These are phyloP conservation scores for Hirsutella rhossiliensis DNA, from an alignment of 2,329 filamentous ascomycete species.

Conservation along the genomic window DNA sequence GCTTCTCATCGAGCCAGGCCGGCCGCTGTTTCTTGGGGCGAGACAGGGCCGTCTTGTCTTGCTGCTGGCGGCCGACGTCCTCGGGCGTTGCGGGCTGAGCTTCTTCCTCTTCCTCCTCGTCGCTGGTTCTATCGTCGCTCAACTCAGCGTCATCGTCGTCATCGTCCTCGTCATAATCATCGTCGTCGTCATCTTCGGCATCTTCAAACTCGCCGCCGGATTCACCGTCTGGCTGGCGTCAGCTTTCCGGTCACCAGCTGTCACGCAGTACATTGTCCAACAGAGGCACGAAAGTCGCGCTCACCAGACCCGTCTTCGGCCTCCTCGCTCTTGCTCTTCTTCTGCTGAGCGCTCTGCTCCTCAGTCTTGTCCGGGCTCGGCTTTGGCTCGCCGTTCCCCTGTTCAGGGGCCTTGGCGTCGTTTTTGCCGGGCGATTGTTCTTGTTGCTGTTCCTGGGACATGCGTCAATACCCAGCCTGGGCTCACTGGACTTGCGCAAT, in stretches of 20 bases:
- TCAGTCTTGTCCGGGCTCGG: background rate
- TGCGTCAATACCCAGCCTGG: too few relatives aligned
- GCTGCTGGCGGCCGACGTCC: background rate
- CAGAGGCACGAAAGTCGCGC: too few relatives aligned
- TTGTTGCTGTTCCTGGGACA: too few relatives aligned
- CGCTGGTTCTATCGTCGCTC: conserved; percentile 2
- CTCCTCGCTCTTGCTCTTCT: background rate
- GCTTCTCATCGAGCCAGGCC: background rate
- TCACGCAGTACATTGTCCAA: too few relatives aligned
- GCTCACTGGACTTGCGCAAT: too few relatives aligned
- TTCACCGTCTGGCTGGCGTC: conserved; percentile 1
- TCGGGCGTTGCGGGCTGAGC: conserved; percentile 2
- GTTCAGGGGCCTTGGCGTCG: background rate
- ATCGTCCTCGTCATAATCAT: background rate
- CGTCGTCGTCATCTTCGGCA: conserved; percentile 2
- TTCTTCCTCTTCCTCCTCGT: conserved; percentile 8
- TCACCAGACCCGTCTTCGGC: background rate
- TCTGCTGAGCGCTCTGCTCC: background rate
- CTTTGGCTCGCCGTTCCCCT: background rate
- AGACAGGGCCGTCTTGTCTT: background rate
- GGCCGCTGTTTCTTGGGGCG: conserved; percentile 2
- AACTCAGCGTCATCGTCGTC: conserved; percentile 3
- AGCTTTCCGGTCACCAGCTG: background rate
- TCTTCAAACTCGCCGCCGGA: conserved; percentile 4
- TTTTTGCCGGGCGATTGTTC: background rate